A percentile compares a stretch with the other conserved stretches of the same genome.
Conservation (phyloP, 352 stramenopile genomes). For the Phytophthora constricta region DNA sequence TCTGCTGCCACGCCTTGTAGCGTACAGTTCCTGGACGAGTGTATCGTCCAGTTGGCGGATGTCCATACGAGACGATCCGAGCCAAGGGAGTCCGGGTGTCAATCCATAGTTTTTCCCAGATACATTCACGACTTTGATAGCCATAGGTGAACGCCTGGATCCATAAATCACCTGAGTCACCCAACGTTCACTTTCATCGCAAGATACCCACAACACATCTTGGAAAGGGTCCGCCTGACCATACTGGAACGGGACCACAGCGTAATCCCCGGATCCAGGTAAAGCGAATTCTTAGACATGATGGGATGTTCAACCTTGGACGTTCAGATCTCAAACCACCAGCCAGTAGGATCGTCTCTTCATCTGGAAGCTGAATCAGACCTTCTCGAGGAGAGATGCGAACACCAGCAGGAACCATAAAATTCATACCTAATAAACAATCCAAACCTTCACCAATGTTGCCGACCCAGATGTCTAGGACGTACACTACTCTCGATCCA, state of each 20-base stretch:
- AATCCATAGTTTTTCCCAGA: not conserved
- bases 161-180: not conserved
- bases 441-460: conserved; percentile 34
- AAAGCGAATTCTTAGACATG: not conserved
- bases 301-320: not conserved
- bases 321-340: not conserved
- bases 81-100: not conserved
- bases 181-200: not conserved
- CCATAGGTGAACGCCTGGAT: not conserved
- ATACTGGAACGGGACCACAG: not conserved
- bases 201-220: not conserved
- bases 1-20: not conserved
- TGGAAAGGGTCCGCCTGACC: not conserved
- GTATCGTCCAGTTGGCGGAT: not conserved
- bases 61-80: not conserved
- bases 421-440: conserved; percentile 39
- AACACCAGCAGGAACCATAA: conserved; percentile 35
- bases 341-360: conserved; percentile 2
- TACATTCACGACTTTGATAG: not conserved
- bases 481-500: conserved; percentile 25
- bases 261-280: not conserved
- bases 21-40: not conserved
- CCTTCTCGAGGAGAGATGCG: conserved; percentile 13
- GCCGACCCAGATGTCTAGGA: conserved; percentile 26
- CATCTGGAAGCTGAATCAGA: conserved; percentile 2